These are phyloP conservation scores for Podila epigama DNA, from an alignment of 192 early-diverging fungal genomes.

Conservation along the genomic window DNA sequence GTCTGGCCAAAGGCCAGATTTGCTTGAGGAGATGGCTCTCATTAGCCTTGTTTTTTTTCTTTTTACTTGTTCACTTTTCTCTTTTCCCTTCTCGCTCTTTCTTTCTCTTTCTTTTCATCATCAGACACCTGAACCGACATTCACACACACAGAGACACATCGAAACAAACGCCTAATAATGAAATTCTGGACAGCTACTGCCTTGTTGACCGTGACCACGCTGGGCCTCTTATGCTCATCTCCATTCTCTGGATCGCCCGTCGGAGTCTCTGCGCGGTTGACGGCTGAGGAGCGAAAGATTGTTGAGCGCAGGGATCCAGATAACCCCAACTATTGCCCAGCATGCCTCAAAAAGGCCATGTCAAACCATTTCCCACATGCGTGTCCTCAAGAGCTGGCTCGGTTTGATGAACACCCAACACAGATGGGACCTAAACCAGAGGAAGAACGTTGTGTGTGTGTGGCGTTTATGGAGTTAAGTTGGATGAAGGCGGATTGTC, in stretches of 20 bases:
- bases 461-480: conserved; percentile 23
- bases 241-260: neutral
- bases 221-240: conserved; percentile 16
- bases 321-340: conserved; percentile 41
- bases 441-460: conserved; percentile 35
- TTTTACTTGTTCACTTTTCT: neutral
- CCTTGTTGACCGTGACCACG: conserved; percentile 15
- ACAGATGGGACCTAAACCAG: conserved; percentile 11
- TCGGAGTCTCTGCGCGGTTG: conserved; percentile 9
- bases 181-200: conserved; percentile 3
- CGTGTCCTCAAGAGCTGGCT: conserved; percentile 18
- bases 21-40: neutral
- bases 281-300: conserved; percentile 19
- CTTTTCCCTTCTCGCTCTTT: neutral
- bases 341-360: conserved; percentile 35
- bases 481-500: conserved; percentile 42
- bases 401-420: conserved; percentile 3
- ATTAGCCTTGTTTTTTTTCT: neutral
- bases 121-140: neutral
- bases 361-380: conserved; percentile 39
- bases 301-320: conserved; percentile 21
- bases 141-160: neutral
- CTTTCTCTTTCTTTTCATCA: neutral
- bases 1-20: neutral
- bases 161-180: conserved; percentile 4